Base-by-base conservation (phyloP, 2,329 filamentous ascomycete species). In the Penicillium sp. region DNA sequence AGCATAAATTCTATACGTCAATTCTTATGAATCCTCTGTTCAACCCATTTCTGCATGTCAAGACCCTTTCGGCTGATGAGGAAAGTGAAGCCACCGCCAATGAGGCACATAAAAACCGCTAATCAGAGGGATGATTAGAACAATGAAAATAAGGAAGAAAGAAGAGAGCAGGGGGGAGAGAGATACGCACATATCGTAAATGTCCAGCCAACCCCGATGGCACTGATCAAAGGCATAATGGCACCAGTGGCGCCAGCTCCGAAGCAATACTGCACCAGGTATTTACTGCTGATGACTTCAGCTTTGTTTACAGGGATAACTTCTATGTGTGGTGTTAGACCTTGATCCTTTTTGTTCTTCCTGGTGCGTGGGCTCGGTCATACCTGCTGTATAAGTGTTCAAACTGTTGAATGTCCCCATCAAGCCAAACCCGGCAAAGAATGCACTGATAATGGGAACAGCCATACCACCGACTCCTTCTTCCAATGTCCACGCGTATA, bases 181-280 rank as follows among this genome's bases (percentile, higher is more conserved):
- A 35, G 30, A 35, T 35, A 28, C 6, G 81, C 78, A 64, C 80
- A 83, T 57, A 91, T 86, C 0, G 89, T 92, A 57, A 83, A 86
- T 68, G 91, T 91, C 87, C 88, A 91, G 0, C 90, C 90, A 0
- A 93, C 85, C 4, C 90, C 90, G 56, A 93, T 88, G 24, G 72
- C 75, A 58, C 89, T 75, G 28, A 92, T 82, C 9, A 87, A 83
- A 0, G 90, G 90, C 53, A 93, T 75, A 58, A 89, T 88, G 0
- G 84, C 82, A 0, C 87, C 89, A 6, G 84, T 88, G 0, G 83
- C 87, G 3, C 81, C 76, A 11, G 88, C 89, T 1, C 85, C 89
- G 60, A 91, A 89, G 3, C 91, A 66, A 71, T 93, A 94, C 24
- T 90, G 80, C 38, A 90, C 77, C 61, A 90, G 84, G 70, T 92